These are phyloP conservation scores for Ophiosphaerella herpotricha DNA, from an alignment of 2,329 filamentous ascomycete species.

Conservation along the genomic window DNA sequence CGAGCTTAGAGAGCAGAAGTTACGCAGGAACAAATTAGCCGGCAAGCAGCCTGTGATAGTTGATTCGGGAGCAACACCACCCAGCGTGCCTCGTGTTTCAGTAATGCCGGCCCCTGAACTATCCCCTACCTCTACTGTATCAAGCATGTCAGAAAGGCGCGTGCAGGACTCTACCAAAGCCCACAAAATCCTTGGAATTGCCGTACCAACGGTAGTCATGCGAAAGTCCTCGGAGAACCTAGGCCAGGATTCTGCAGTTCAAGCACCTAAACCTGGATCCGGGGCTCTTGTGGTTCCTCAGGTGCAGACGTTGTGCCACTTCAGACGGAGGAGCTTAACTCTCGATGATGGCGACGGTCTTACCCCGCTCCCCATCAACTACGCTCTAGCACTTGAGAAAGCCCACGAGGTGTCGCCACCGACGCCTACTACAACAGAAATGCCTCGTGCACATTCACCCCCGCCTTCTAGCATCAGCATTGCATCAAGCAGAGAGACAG, in stretches of 20 bases:
- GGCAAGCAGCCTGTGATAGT: constrained; percentile 34
- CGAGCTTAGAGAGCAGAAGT: constrained; percentile 62
- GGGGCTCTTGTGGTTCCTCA: constrained; percentile 16
- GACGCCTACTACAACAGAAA: constrained; percentile 11
- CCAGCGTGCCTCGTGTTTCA: constrained; percentile 41
- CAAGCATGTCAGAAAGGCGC: constrained; percentile 38
- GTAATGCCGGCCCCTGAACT: constrained; percentile 29
- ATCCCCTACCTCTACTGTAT: constrained; percentile 40
- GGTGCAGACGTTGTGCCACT: constrained; percentile 26
- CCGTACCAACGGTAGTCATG: constrained; percentile 20
- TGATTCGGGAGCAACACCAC: constrained; percentile 50
- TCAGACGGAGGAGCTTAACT: constrained; percentile 38
- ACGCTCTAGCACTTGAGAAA: constrained; percentile 44
- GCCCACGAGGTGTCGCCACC: constrained; percentile 29
- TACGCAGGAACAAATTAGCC: constrained; percentile 55
- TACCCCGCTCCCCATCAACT: constrained; percentile 47
- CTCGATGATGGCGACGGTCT: constrained; percentile 41
- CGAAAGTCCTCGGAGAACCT: constrained; percentile 16
- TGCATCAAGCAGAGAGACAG: constrained; percentile 25
- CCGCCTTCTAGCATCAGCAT: constrained; percentile 24
- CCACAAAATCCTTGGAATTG: constrained; percentile 49
- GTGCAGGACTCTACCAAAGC: constrained; percentile 45
- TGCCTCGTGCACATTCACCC: constrained; percentile 14
- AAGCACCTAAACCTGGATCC: constrained; percentile 5
- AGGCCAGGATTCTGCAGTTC: constrained; percentile 1